Evolutionary conservation across 1,284 basidiomycete genomes (phyloP).

Genomic region (Boletus sp.): DNA sequence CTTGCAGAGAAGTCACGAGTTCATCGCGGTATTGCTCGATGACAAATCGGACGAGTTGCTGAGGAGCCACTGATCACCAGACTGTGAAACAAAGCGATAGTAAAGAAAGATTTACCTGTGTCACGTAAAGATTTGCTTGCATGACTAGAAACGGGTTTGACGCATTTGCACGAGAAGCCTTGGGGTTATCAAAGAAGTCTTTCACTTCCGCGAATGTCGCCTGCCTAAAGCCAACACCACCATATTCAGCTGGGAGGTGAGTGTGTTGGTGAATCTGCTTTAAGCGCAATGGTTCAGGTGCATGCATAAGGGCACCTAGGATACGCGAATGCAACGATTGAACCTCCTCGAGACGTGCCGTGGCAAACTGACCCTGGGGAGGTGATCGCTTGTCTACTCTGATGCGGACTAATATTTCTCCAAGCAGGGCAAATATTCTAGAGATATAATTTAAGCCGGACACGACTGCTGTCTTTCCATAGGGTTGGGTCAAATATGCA

Average conservation of each 20-base stretch:
- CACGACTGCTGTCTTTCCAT: conserved; percentile 76
- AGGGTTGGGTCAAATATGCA: conserved; percentile 76
- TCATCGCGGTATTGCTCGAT: conserved; percentile 87
- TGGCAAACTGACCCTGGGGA: conserved; percentile 77
- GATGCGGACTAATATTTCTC: conserved; percentile 79
- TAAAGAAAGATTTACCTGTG: conserved; percentile 54
- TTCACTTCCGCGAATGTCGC: conserved; percentile 82
- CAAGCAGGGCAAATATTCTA: conserved; percentile 77
- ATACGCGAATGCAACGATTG: conserved; percentile 72
- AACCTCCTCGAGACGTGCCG: conserved; percentile 75
- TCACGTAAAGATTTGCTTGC: conserved; percentile 86
- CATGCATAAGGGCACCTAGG: conserved; percentile 61
- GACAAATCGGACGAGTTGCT: conserved; percentile 89
- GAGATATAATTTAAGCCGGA: conserved; percentile 84
- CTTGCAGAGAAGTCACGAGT: conserved; percentile 63
- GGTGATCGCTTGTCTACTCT: conserved; percentile 80
- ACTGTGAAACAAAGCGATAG: neutral
- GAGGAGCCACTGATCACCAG: conserved; percentile 5
- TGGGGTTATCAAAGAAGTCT: conserved; percentile 85
- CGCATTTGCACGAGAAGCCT: conserved; percentile 75
- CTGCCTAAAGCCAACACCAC: conserved; percentile 68
- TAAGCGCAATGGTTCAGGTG: conserved; percentile 66
- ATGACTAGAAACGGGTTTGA: conserved; percentile 85
- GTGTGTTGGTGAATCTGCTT: conserved; percentile 51
- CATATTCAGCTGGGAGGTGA: conserved; percentile 56